These are phyloP conservation scores for Sporisorium exsertum DNA, from an alignment of 1,284 basidiomycete species.

Conservation along the genomic window DNA sequence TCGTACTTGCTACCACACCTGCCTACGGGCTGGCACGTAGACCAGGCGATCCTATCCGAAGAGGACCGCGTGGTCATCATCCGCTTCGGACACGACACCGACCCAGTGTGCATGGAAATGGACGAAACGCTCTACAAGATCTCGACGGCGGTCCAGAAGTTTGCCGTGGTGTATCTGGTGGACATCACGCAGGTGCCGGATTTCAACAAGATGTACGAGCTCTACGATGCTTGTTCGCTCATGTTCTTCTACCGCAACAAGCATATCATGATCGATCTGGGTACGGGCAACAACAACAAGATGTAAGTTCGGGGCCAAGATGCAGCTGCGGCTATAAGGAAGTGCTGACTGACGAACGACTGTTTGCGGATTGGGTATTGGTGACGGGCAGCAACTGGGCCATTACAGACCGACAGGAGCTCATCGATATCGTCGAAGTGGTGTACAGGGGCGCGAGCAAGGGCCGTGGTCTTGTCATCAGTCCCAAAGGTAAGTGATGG, in stretches of 20 bases:
- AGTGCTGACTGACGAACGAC: neutral
- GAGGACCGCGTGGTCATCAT: conserved; percentile 95
- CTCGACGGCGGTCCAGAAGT: conserved; percentile 96
- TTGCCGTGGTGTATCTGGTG: conserved; percentile 93
- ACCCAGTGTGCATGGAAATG: conserved; percentile 97
- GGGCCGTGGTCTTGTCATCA: conserved; percentile 96
- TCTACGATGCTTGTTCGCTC: conserved; percentile 56
- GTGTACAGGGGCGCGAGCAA: conserved; percentile 98
- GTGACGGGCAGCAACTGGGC: conserved; percentile 59
- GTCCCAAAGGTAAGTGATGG: conserved; percentile 82
- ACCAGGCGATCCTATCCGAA: conserved; percentile 92
- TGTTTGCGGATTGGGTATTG: neutral
- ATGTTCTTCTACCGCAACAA: conserved; percentile 78
- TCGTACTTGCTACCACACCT: conserved; percentile 85
- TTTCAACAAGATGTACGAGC: conserved; percentile 85
- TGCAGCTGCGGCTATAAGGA: neutral
- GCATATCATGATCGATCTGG: conserved; percentile 99
- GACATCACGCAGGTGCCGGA: conserved; percentile 98
- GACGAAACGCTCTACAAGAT: conserved; percentile 95
- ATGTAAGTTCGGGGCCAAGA: conserved; percentile 71
- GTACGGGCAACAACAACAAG: conserved; percentile 99
- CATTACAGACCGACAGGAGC: conserved; percentile 68
- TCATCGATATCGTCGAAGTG: conserved; percentile 98
- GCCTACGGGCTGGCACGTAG: conserved; percentile 74
- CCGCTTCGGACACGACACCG: conserved; percentile 90